Percentiles rank a stretch among this genome's conserved stretches.
Evolutionary conservation across 2,329 filamentous ascomycete genomes (phyloP).

Genomic region (Akanthomyces muscarius): DNA sequence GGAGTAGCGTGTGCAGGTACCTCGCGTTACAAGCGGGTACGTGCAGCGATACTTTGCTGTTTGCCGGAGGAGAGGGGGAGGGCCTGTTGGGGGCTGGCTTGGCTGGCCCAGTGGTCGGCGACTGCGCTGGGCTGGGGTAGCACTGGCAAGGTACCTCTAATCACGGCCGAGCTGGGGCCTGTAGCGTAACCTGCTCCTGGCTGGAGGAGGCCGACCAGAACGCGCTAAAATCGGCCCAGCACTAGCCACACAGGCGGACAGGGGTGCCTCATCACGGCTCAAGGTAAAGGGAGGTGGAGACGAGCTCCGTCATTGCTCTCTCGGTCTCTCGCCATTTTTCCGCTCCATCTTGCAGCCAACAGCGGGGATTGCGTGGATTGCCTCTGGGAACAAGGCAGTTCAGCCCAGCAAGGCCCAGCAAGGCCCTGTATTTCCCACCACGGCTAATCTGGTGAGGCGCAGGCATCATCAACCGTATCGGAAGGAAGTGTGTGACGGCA

Average conservation of each 20-base stretch:
- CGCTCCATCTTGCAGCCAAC: background rate
- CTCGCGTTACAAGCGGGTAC: slow-evolving; percentile 15
- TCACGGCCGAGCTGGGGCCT: background rate
- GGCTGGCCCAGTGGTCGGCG: too few species aligned
- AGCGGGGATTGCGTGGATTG: background rate
- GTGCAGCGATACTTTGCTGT: background rate
- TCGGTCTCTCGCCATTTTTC: background rate
- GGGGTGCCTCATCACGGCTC: background rate
- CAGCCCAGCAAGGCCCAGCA: slow-evolving; percentile 3
- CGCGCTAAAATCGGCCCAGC: slow-evolving; percentile 9
- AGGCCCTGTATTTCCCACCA: background rate
- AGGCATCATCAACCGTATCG: background rate
- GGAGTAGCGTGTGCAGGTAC: slow-evolving; percentile 7
- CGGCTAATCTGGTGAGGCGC: background rate
- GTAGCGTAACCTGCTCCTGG: too few species aligned
- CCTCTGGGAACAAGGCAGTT: background rate
- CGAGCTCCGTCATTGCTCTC: background rate
- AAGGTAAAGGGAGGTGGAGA: background rate
- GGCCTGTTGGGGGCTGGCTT: background rate
- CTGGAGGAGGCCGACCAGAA: background rate
- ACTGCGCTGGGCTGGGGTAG: background rate
- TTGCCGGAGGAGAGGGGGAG: background rate
- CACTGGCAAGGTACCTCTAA: slow-evolving; percentile 4
- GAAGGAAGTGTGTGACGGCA: background rate
- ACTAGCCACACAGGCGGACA: slow-evolving; percentile 14